Evolutionary conservation across 2,329 filamentous ascomycete species (phyloP), one percentile per base, ranked within the genome.

Genomic region (Colletotrichum paranaense): DNA sequence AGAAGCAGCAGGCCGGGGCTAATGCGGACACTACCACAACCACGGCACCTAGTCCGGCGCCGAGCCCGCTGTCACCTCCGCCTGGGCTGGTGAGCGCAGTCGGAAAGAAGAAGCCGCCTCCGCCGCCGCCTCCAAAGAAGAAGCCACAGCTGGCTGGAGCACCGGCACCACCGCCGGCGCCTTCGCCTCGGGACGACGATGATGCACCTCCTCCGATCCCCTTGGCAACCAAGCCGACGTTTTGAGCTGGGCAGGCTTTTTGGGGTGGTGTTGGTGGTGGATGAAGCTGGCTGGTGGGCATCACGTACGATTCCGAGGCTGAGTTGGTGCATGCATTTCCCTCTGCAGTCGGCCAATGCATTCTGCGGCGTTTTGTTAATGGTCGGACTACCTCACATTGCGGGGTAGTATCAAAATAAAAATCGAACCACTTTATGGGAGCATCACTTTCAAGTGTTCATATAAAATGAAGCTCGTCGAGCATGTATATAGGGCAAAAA

Each of bases 21-120:
- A 38, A 52, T 1, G 53, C 28, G 12, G 52, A 42, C 28, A 35
- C 42, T 22, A 4, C 42, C 4, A 7, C 16, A 1, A 49, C 38
- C 38, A 19, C 38, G 38, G 38, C 16, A 5, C 38, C 38, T 19
- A 49, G 63, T 16, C 22, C 59, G 9, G 22, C 28, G 3, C 42
- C 63, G n/a, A 59, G 56, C 32, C 62, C 72, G 16, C 35, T 65
- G 35, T 72, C 72, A 14, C 67, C 62, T 0, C 38, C 77, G 4
- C 74, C 75, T 22, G 70, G 76, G 1, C 74, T 81, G 6, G 67
- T 62, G 16, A 71, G 42, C 56, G 56, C 62, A 2, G 77, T 80
- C 14, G 83, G 78, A 3, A 90, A 89, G 81, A 90, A 90, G 82
- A 90, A 88, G 78, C 85, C 86, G 11, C 86, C 85, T 5, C 86